Conservation (phyloP, 495 filamentous ascomycete genomes). For the Neurospora sp. region DNA sequence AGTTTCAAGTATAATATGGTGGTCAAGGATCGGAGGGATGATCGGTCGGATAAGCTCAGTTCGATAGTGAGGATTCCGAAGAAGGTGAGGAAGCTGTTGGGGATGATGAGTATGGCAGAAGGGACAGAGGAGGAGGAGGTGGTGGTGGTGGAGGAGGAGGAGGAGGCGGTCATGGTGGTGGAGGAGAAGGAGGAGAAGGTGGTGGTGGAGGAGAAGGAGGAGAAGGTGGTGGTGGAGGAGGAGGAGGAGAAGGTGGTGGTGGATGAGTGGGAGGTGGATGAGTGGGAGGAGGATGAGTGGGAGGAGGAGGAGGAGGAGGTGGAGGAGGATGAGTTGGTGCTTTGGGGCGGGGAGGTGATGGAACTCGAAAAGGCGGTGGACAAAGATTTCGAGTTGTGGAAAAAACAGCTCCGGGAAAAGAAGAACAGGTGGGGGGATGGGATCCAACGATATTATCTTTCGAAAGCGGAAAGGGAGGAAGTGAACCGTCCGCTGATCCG, state of each 20-base stretch:
- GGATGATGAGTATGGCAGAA: neutral
- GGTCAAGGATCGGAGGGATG: neutral
- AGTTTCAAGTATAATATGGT: neutral
- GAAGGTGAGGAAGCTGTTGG: neutral
- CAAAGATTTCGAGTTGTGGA: neutral
- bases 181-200: no score
- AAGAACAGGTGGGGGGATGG: neutral
- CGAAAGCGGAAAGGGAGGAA: neutral
- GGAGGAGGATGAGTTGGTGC: neutral
- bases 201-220: no score
- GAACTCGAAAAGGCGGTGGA: neutral
- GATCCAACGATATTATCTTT: neutral
- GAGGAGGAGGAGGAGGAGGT: no score
- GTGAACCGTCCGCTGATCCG: neutral
- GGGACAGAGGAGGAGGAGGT: neutral
- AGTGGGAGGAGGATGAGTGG: no score
- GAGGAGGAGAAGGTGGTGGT: no score
- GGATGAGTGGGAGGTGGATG: no score
- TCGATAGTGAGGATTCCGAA: neutral
- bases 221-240: no score
- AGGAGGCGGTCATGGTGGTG: no score
- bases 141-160: neutral
- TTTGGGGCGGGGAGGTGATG: neutral
- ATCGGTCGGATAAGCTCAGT: neutral
- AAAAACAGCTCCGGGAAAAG: neutral